Conservation (phyloP, 768 basidiomycete species). For the Tylopilus vinaceipallidus region DNA sequence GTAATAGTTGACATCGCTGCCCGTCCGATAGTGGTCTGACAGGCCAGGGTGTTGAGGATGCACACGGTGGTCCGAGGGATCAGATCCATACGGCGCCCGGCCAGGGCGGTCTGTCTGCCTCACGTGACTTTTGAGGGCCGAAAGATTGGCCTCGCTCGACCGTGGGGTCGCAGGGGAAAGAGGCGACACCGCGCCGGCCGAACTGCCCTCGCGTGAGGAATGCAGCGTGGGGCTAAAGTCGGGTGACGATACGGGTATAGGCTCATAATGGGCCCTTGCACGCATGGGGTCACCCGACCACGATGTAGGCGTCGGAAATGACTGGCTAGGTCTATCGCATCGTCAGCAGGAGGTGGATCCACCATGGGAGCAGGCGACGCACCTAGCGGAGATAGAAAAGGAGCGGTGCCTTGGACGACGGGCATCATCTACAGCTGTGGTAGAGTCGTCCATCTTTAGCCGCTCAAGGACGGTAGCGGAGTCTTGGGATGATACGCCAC, state of each 20-base stretch:
- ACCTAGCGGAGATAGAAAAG: slow-evolving; percentile 40
- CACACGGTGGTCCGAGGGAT: slow-evolving; percentile 17
- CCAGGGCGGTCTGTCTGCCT: slow-evolving; percentile 10
- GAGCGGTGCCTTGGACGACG: slow-evolving; percentile 45
- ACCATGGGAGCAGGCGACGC: not conserved
- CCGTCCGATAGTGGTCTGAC: slow-evolving; percentile 13
- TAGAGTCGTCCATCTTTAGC: slow-evolving; percentile 52
- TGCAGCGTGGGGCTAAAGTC: slow-evolving; percentile 23
- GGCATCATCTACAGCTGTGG: slow-evolving; percentile 17
- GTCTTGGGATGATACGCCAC: slow-evolving; percentile 50
- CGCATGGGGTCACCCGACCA: slow-evolving; percentile 25
- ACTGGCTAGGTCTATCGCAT: slow-evolving; percentile 13
- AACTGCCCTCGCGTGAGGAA: slow-evolving; percentile 44
- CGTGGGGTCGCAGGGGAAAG: slow-evolving; percentile 51
- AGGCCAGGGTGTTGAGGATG: slow-evolving; percentile 5
- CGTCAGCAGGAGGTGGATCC: not conserved
- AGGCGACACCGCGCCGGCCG: slow-evolving; percentile 51
- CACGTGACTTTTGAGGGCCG: slow-evolving; percentile 16
- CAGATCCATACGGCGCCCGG: slow-evolving; percentile 5
- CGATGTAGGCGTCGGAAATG: slow-evolving; percentile 22
- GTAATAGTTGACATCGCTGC: slow-evolving; percentile 4
- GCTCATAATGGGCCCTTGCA: slow-evolving; percentile 17
- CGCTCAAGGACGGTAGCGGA: slow-evolving; percentile 66
- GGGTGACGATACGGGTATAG: slow-evolving; percentile 9
- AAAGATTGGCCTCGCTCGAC: slow-evolving; percentile 32